phyloP scores from a whole-genome alignment of 1,284 basidiomycete species.

The Chalciporus piperatoides region DNA sequence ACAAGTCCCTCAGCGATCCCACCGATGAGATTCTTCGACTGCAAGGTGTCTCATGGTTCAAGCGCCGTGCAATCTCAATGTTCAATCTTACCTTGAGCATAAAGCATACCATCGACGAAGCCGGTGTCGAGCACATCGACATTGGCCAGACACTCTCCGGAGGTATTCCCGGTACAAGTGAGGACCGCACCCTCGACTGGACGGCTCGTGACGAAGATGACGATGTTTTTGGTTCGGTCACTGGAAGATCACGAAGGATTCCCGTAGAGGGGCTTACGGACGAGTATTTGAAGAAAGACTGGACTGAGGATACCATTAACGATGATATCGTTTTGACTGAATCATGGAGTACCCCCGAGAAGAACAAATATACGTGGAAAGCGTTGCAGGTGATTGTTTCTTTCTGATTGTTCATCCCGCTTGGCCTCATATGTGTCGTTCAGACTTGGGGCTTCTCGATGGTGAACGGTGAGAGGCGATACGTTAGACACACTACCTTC shows the following conservation, averaged over 20 bases:
- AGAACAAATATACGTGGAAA: slow-evolving; percentile 50
- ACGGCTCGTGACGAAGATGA: slow-evolving; percentile 36
- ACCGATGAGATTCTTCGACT: slow-evolving; percentile 47
- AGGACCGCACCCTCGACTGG: slow-evolving; percentile 43
- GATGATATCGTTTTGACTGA: slow-evolving; percentile 49
- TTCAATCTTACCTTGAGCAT: slow-evolving; percentile 41
- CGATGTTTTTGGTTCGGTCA: slow-evolving; percentile 41
- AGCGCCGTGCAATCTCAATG: slow-evolving; percentile 40
- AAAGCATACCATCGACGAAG: slow-evolving; percentile 43
- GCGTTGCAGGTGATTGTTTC: slow-evolving; percentile 47
- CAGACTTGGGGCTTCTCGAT: slow-evolving; percentile 71
- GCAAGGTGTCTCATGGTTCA: slow-evolving; percentile 49
- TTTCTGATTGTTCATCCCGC: slow-evolving; percentile 1
- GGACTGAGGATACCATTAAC: slow-evolving; percentile 53
- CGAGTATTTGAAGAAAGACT: slow-evolving; percentile 49
- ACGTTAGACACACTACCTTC: slow-evolving; percentile 61
- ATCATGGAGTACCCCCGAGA: slow-evolving; percentile 50
- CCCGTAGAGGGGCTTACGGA: slow-evolving; percentile 47
- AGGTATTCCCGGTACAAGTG: slow-evolving; percentile 40
- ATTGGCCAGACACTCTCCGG: slow-evolving; percentile 44
- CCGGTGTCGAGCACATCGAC: slow-evolving; percentile 43
- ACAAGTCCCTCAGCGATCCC: slow-evolving; percentile 39
- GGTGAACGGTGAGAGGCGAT: slow-evolving; percentile 55
- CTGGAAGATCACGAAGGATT: slow-evolving; percentile 48
- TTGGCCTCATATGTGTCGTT: slow-evolving; percentile 1